phyloP scores from a whole-genome alignment of 2,329 filamentous ascomycete genomes.

The Cyclaneusma minus region DNA sequence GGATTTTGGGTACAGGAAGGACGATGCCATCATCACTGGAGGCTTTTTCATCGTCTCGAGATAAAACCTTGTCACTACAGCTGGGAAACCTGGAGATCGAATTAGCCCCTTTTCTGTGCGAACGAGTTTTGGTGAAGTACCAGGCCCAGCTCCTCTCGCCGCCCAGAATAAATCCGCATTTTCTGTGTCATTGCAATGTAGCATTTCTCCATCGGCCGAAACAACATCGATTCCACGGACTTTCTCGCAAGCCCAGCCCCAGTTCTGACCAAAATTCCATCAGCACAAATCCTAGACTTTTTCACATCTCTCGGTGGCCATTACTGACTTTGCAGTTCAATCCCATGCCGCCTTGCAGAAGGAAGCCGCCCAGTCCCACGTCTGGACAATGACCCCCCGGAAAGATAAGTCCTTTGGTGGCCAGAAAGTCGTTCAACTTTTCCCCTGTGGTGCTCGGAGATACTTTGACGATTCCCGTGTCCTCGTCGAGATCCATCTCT shows the following conservation, averaged over 20 bases:
- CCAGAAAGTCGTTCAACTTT: conserved; percentile 25
- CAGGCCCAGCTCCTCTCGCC: conserved; percentile 9
- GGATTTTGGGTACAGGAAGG: conserved; percentile 30
- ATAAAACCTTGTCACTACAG: conserved; percentile 33
- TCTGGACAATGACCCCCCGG: conserved; percentile 38
- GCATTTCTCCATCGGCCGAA: conserved; percentile 8
- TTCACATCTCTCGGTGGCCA: neutral
- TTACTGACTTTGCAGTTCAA: conserved; percentile 35
- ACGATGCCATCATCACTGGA: conserved; percentile 6
- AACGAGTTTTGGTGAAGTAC: conserved; percentile 3
- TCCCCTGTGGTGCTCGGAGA: conserved; percentile 32
- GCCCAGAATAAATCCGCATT: conserved; percentile 33
- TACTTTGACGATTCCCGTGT: conserved; percentile 22
- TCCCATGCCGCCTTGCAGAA: conserved; percentile 40
- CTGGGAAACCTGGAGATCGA: conserved; percentile 29
- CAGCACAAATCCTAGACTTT: neutral
- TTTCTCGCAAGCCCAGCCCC: conserved; percentile 34
- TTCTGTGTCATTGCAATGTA: conserved; percentile 24
- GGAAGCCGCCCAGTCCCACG: conserved; percentile 38
- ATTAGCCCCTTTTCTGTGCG: conserved; percentile 2
- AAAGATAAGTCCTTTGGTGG: conserved; percentile 27
- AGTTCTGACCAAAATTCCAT: conserved; percentile 22
- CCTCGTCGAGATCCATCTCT: conserved; percentile 23
- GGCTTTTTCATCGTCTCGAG: conserved; percentile 19
- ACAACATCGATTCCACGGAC: conserved; percentile 14